phyloP scores from a whole-genome alignment of 169 alveolate species.

The Eimeria tenella region DNA sequence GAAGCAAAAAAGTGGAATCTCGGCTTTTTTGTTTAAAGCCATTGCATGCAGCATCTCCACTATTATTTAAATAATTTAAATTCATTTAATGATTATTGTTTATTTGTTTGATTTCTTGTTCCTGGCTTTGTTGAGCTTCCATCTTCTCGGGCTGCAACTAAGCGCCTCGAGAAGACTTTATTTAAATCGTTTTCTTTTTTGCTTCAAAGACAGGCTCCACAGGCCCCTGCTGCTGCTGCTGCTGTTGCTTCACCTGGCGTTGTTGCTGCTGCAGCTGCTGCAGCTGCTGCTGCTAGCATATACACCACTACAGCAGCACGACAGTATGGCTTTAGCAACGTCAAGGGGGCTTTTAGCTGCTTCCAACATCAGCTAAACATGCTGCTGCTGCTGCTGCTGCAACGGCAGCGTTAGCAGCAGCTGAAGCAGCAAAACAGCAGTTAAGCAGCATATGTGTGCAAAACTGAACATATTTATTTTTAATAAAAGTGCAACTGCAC shows the following conservation, averaged over 20 bases:
- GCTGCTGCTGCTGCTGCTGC: not conserved
- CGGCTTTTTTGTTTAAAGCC: not conserved
- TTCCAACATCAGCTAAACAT: not conserved
- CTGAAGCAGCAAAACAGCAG: not conserved
- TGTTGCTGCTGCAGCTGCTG: constrained; percentile 41
- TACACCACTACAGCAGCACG: not conserved
- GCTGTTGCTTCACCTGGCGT: not conserved
- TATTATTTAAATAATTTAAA: no score
- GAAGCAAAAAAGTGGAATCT: not conserved
- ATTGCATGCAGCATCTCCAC: no score
- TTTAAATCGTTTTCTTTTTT: no score
- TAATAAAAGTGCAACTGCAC: no score
- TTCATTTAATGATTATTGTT: no score
- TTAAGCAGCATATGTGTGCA: no score
- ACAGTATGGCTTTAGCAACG: no score
- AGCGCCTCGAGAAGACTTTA: no score
- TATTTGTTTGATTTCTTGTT: no score
- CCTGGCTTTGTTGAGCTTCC: not conserved
- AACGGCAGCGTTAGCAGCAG: not conserved
- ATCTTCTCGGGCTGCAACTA: not conserved
- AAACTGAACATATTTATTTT: no score
- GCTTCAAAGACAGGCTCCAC: no score
- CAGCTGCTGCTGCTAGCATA: not conserved
- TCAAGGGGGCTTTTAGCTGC: no score
- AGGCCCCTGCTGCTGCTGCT: not conserved